Evolutionary conservation across 768 basidiomycete species (phyloP).

Genomic region (Lactifluus volemus): DNA sequence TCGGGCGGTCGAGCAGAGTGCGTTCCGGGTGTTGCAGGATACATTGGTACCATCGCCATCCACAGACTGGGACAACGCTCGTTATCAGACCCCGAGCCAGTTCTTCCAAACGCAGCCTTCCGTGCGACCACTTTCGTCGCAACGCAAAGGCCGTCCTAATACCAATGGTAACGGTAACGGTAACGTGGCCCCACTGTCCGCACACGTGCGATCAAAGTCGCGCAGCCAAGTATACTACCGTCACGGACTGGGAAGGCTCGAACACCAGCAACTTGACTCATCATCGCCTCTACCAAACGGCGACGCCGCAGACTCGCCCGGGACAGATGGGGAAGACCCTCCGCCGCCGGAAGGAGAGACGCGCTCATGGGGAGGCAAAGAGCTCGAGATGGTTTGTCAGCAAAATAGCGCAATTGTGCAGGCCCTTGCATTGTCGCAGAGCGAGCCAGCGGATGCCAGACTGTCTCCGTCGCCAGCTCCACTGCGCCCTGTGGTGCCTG

Average conservation of each 20-base stretch:
- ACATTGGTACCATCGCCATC: constrained; percentile 47
- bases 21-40: constrained; percentile 80
- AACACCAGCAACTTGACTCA: constrained; percentile 40
- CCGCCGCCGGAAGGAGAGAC: constrained; percentile 34
- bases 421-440: constrained; percentile 58
- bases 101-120: constrained; percentile 25
- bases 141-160: constrained; percentile 16
- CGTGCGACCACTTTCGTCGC: constrained; percentile 23
- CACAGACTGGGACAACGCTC: neutral
- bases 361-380: constrained; percentile 68
- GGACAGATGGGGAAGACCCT: constrained; percentile 24
- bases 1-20: constrained; percentile 62
- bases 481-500: constrained; percentile 4
- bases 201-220: constrained; percentile 57
- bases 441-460: constrained; percentile 33
- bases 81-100: constrained; percentile 26
- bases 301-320: constrained; percentile 12
- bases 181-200: constrained; percentile 9
- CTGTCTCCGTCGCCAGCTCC: constrained; percentile 4
- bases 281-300: constrained; percentile 4
- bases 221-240: constrained; percentile 61
- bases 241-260: constrained; percentile 54
- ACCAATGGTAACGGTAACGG: constrained; percentile 6
- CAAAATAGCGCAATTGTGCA: constrained; percentile 84
- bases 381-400: constrained; percentile 74